Evolutionary conservation across 2,329 filamentous ascomycete genomes (phyloP), one percentile per base, ranked within the genome.

Genomic region (Exutisphaerella laricina): DNA sequence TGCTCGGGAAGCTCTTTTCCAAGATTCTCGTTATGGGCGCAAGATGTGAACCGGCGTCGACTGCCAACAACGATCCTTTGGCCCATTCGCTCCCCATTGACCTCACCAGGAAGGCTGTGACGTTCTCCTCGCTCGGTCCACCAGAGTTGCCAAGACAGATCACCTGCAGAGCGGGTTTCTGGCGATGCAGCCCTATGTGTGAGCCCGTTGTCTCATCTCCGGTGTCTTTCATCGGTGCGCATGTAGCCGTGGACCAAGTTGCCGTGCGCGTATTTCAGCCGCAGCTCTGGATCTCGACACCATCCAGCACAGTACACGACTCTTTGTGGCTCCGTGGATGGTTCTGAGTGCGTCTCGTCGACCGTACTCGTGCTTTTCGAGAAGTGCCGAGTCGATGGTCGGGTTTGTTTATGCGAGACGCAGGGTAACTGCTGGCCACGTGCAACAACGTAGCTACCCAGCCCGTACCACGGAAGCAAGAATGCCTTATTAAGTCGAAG

Each of bases 1-100:
- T 62, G 4, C 64, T 64, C 33, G 73, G 71, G 40, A 76, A 71
- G 48, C 76, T 65, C 21, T 65, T 58, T 49, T 88, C 75, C 18
- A 98, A 72, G 35, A 94, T 85, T 35, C 78, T 76, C n/a, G 80
- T 79, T 43, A 98, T 95, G 42, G 87, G 81, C 20, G 86, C 81
- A 29, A 98, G 77, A 63, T 96, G 85, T 22, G 89, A 87, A 35
- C 92, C 92, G 7, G 88, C 89, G 70, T 98, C 92, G 39, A 98
- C 84, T n/a, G 90, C 88, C 20, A 97, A 72, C 29, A 96, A 66
- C 0, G 88, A 96, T 32, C 85, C 83, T 56, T 82, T 84, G 36
- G 76, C 72, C 92, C 92, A 98, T 49, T 81, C 78, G 39, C 84
- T 78, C 21, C 82, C 78, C 7, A 84, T 75, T 4, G 90, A 90